Conservation (phyloP, 495 filamentous ascomycete species). For the Podospora appendiculata region DNA sequence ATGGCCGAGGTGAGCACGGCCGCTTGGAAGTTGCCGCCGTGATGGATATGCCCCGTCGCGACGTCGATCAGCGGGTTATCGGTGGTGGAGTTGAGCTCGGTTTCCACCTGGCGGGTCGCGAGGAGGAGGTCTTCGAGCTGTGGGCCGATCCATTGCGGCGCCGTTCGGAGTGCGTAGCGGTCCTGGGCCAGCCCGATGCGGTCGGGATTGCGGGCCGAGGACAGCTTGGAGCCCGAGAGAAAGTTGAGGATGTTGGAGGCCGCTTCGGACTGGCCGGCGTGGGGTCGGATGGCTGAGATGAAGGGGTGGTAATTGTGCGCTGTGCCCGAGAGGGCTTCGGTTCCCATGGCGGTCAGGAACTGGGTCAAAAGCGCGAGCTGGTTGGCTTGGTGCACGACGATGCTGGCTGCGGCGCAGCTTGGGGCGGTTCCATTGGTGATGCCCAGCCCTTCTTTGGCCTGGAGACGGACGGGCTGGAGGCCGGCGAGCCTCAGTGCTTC, state of each 20-base stretch:
- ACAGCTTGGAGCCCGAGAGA: conserved; percentile 32
- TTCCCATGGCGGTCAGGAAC: conserved; percentile 44
- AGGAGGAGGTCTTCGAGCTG: conserved; percentile 53
- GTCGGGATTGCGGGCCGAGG: neutral
- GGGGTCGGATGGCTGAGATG: conserved; percentile 49
- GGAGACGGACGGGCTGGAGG: conserved; percentile 39
- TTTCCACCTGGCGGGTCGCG: conserved; percentile 44
- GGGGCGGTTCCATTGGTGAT: conserved; percentile 59
- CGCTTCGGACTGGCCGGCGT: conserved; percentile 53
- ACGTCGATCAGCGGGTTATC: conserved; percentile 57
- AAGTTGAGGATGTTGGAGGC: conserved; percentile 48
- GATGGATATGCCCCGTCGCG: conserved; percentile 28
- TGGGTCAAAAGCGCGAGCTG: conserved; percentile 52
- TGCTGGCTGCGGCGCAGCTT: conserved; percentile 40
- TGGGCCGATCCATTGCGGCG: conserved; percentile 59
- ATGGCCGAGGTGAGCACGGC: conserved; percentile 50
- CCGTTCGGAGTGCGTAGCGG: conserved; percentile 53
- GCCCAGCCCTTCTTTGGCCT: conserved; percentile 56
- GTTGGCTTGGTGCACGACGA: conserved; percentile 51
- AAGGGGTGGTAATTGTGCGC: conserved; percentile 52
- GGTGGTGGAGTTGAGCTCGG: conserved; percentile 55
- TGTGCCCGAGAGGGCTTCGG: conserved; percentile 45
- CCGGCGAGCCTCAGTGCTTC: conserved; percentile 31
- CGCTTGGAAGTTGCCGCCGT: conserved; percentile 61
- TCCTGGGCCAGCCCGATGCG: conserved; percentile 43